Evolutionary conservation across 1,284 basidiomycete genomes (phyloP), one percentile per base, ranked within the genome.

Genomic region (Rhodofomes roseus): DNA sequence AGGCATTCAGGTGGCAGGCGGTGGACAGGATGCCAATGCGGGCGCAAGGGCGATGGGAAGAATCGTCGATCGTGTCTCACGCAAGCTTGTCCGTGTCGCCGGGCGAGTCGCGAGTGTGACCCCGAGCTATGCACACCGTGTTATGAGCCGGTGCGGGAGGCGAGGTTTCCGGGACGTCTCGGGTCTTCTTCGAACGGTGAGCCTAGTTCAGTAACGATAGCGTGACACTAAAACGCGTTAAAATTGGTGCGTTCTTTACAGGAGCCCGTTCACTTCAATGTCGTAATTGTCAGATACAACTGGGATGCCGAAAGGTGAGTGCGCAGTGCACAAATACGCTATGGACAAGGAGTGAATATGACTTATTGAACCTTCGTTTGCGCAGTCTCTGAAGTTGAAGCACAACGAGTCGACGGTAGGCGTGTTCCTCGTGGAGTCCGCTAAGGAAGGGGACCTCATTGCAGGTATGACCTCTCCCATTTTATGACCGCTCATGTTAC

Each of bases 391-490:
- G 31, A 59, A 78, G 61, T 77, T 85, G 36, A 76, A 71, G 39
- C 62, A 67, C 60, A 77, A 77, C 54, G 40, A 58, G 56, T 78
- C 70, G 68, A 85, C 86, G 4, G 65, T 82, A 5, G 86, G 86
- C n/a, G 75, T 84, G 2, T 85, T 81, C 69, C 66, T 82, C 11
- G 51, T 53, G 0, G 77, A 85, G 62, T 56, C 66, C 8, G 79
- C 75, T 14, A 60, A 63, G 6, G 52, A 67, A 39, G 71, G 70
- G 3, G 78, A 82, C 9, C 73, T 84, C 14, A 76, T 89, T 56
- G 73, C 77, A 40, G 82, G 86, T 84, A 55, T 16, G 52, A 14
- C 9, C 18, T 55, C 36, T 36, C 50, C 40, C 14, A 39, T 8
- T 40, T 23, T 40, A n/a, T n/a, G n/a, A n/a, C n/a, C n/a, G n/a